A percentile compares a stretch with the other conserved stretches of the same genome.
Conservation (phyloP, 768 basidiomycete species). For the Pluteus cervinus region DNA sequence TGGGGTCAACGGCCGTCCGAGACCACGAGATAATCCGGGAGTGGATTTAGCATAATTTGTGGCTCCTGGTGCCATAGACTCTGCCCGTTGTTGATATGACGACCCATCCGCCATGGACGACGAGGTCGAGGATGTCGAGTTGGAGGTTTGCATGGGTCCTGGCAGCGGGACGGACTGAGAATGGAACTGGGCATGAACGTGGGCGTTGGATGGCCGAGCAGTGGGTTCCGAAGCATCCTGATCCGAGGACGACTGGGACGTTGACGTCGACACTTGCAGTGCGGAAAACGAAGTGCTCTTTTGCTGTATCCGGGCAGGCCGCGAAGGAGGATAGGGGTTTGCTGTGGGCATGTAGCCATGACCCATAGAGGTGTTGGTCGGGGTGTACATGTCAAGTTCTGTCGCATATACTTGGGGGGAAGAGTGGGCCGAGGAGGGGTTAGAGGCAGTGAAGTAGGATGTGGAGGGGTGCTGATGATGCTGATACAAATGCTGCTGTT, state of each 20-base stretch:
- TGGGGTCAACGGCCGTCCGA: slow-evolving; percentile 52
- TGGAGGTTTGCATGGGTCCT: slow-evolving; percentile 1
- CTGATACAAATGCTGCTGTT: too few species aligned
- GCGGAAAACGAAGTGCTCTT: slow-evolving; percentile 17
- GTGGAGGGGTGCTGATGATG: not conserved
- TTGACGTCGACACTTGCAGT: slow-evolving; percentile 33
- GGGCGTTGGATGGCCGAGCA: slow-evolving; percentile 42
- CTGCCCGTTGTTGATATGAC: not conserved
- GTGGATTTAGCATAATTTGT: slow-evolving; percentile 15
- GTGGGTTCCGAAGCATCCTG: slow-evolving; percentile 42
- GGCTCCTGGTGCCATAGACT: slow-evolving; percentile 7
- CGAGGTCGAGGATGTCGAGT: slow-evolving; percentile 1
- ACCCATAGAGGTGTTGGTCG: slow-evolving; percentile 8
- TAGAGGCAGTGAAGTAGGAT: slow-evolving; percentile 19
- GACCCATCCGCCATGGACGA: not conserved
- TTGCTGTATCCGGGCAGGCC: slow-evolving; percentile 12
- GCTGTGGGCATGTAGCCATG: slow-evolving; percentile 9
- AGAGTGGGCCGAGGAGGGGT: slow-evolving; percentile 29
- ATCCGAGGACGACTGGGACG: slow-evolving; percentile 28
- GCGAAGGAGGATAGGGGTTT: slow-evolving; percentile 16
- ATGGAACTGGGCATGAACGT: slow-evolving; percentile 39
- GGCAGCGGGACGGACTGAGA: too few species aligned
- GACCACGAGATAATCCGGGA: slow-evolving; percentile 31
- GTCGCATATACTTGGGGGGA: slow-evolving; percentile 21
- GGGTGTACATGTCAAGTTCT: slow-evolving; percentile 21